Conservation (phyloP, 2,329 filamentous ascomycete species). For the Ceratocystis albifundus region DNA sequence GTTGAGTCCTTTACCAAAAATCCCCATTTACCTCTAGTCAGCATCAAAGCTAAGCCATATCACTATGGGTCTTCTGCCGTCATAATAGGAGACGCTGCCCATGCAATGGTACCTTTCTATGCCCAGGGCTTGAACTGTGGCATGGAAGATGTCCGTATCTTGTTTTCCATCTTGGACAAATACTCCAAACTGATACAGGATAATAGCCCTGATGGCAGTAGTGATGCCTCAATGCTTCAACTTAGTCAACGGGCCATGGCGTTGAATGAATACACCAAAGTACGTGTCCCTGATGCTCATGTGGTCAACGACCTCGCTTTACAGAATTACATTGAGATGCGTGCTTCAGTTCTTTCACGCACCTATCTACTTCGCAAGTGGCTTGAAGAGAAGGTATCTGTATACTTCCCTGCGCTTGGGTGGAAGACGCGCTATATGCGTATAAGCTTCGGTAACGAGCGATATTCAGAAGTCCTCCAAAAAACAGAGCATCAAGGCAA, state of each 20-base stretch:
- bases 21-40: slow-evolving; percentile 85
- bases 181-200: slow-evolving; percentile 40
- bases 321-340: slow-evolving; percentile 90
- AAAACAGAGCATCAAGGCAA: slow-evolving; percentile 58
- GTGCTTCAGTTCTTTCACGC: slow-evolving; percentile 65
- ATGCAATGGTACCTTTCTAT: slow-evolving; percentile 98
- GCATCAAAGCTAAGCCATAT: slow-evolving; percentile 83
- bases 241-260: slow-evolving; percentile 50
- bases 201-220: slow-evolving; percentile 32
- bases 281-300: slow-evolving; percentile 66
- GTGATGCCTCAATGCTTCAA: slow-evolving; percentile 35
- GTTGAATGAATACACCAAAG: slow-evolving; percentile 60
- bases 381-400: slow-evolving; percentile 71
- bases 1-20: slow-evolving; percentile 65
- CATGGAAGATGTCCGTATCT: slow-evolving; percentile 79
- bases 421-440: slow-evolving; percentile 89
- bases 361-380: slow-evolving; percentile 72
- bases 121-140: slow-evolving; percentile 97
- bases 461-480: slow-evolving; percentile 70
- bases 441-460: slow-evolving; percentile 85
- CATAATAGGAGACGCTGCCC: slow-evolving; percentile 84
- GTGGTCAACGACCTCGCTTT: slow-evolving; percentile 88
- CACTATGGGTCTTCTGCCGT: slow-evolving; percentile 67
- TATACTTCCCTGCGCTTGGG: slow-evolving; percentile 63
- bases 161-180: slow-evolving; percentile 72